These are phyloP conservation scores for Nitzschia sp. DNA, from an alignment of 108 stramenopile species.

Conservation along the genomic window DNA sequence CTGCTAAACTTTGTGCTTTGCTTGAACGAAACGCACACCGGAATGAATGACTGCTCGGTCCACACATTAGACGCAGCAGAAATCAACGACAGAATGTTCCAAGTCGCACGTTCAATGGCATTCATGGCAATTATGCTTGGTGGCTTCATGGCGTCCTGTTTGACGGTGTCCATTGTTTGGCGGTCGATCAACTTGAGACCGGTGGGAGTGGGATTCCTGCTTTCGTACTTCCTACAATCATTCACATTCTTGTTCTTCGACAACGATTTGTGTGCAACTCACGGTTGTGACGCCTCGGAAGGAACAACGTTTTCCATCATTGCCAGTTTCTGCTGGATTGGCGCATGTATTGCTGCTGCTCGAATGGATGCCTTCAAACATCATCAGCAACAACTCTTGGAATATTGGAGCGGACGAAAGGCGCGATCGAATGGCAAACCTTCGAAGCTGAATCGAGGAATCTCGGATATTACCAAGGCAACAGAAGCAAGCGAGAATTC, in stretches of 20 bases:
- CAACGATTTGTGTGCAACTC: constrained; percentile 32
- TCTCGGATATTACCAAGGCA: background rate
- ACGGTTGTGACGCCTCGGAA: constrained; percentile 26
- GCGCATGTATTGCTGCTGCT: constrained; percentile 32
- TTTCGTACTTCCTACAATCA: constrained; percentile 57
- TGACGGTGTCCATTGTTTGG: constrained; percentile 40
- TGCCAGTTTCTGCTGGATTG: constrained; percentile 47
- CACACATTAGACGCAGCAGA: constrained; percentile 26
- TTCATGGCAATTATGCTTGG: constrained; percentile 35
- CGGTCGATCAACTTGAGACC: constrained; percentile 53
- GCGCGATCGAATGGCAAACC: background rate
- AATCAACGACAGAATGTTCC: constrained; percentile 37
- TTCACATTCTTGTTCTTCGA: constrained; percentile 60
- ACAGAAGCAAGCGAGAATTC: constrained; percentile 8
- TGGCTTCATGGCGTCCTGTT: constrained; percentile 33
- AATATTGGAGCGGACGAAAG: background rate
- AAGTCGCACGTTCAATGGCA: constrained; percentile 26
- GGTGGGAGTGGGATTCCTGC: constrained; percentile 31
- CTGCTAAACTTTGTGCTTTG: constrained; percentile 44
- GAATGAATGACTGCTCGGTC: constrained; percentile 10
- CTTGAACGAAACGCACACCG: constrained; percentile 30
- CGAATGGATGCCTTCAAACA: constrained; percentile 43
- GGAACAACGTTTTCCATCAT: constrained; percentile 31
- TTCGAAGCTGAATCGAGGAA: background rate
- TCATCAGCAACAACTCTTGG: background rate